Percentiles rank a stretch among this genome's conserved stretches.
Evolutionary conservation across 2,329 filamentous ascomycete species (phyloP).

Genomic region (Trichoderma endophyticum): DNA sequence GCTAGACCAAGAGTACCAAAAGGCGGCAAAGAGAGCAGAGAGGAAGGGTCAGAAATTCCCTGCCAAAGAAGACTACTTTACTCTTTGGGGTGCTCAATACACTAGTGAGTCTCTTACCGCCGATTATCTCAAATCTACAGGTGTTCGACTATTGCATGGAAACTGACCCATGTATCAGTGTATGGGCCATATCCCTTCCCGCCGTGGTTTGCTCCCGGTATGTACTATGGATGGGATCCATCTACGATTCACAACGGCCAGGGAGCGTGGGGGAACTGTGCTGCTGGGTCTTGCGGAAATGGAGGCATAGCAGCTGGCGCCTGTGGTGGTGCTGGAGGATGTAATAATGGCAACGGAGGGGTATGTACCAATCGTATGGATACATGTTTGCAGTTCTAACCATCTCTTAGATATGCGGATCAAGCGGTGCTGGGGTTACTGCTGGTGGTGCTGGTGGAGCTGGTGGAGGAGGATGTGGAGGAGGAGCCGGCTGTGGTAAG

Average conservation of each 20-base stretch:
- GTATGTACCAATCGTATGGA: background rate
- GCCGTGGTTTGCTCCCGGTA: constrained; percentile 40
- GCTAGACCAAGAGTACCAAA: constrained; percentile 55
- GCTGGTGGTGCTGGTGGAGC: constrained; percentile 43
- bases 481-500: constrained; percentile 25
- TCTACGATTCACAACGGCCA: constrained; percentile 31
- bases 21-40: constrained; percentile 48
- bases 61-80: constrained; percentile 47
- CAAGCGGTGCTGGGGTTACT: constrained; percentile 28
- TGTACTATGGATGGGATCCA: constrained; percentile 47
- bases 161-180: constrained; percentile 25
- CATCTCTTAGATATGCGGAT: constrained; percentile 3
- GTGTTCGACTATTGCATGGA: background rate
- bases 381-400: background rate
- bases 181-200: constrained; percentile 47
- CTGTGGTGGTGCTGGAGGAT: constrained; percentile 25
- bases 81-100: constrained; percentile 54
- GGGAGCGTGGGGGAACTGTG: constrained; percentile 40
- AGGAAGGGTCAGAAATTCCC: constrained; percentile 49
- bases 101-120: constrained; percentile 28
- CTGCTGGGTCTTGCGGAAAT: constrained; percentile 46
- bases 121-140: background rate
- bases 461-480: constrained; percentile 20
- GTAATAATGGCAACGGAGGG: constrained; percentile 17
- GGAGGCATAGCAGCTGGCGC: constrained; percentile 43